These are phyloP conservation scores for Ascochyta fabae DNA, from an alignment of 2,329 filamentous ascomycete species.

Conservation along the genomic window DNA sequence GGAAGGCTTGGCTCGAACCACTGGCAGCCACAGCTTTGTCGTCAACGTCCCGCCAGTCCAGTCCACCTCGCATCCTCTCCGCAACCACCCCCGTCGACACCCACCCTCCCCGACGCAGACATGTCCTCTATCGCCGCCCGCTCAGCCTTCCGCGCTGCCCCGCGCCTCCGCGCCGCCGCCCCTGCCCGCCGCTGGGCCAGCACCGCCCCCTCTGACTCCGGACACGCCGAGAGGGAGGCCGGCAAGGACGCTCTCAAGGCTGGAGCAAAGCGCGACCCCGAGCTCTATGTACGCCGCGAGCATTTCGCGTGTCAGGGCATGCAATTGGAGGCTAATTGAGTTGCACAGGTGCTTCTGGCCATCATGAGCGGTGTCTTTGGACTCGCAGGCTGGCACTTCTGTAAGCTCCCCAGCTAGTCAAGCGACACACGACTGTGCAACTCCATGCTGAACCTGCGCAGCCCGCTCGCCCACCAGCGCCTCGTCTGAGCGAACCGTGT, in stretches of 20 bases:
- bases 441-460: constrained; percentile 47
- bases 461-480: constrained; percentile 84
- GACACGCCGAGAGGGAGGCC: constrained; percentile 55
- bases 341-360: constrained; percentile 78
- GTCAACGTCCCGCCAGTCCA: constrained; percentile 18
- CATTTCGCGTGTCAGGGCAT: neutral
- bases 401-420: constrained; percentile 55
- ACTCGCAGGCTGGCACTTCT: constrained; percentile 89
- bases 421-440: constrained; percentile 4
- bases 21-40: constrained; percentile 19
- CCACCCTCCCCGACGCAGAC: constrained; percentile 25
- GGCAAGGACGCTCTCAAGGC: constrained; percentile 62
- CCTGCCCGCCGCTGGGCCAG: constrained; percentile 46
- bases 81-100: constrained; percentile 21
- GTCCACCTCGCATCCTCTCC: constrained; percentile 17
- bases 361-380: constrained; percentile 90
- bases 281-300: constrained; percentile 69
- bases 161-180: constrained; percentile 51
- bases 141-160: constrained; percentile 55
- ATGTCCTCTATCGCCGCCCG: constrained; percentile 57
- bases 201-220: constrained; percentile 33
- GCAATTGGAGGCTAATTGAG: constrained; percentile 31
- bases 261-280: constrained; percentile 72
- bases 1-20: constrained; percentile 18
- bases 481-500: constrained; percentile 79